phyloP scores from a whole-genome alignment of 345 rosid species.

The Citrus cavaleriei region DNA sequence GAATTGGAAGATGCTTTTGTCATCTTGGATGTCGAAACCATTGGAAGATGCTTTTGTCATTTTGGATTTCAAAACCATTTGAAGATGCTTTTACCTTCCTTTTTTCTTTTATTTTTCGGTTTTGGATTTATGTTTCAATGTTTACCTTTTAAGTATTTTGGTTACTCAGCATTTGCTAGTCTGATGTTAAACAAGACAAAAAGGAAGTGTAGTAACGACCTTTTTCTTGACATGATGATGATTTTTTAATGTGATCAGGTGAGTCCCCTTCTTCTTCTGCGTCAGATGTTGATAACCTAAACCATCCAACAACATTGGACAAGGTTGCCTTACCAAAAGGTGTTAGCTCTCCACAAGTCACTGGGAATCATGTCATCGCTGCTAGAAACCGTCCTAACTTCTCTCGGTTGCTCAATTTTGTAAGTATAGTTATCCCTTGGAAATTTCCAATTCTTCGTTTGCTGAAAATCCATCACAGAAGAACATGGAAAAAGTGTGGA shows the following conservation, averaged over 20 bases:
- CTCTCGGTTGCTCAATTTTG: constrained; percentile 65
- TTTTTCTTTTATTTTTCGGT: background rate
- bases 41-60: too few species aligned
- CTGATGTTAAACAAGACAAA: background rate
- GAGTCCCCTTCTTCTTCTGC: constrained; percentile 99
- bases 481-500: background rate
- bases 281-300: constrained; percentile 89
- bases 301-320: constrained; percentile 64
- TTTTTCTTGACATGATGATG: constrained; percentile 1
- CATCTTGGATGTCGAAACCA: background rate
- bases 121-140: background rate
- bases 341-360: constrained; percentile 68
- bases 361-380: constrained; percentile 63
- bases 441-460: background rate
- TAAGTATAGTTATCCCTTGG: constrained; percentile 42
- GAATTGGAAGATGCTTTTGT: background rate
- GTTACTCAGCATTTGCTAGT: background rate
- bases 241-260: constrained; percentile 39
- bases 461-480: background rate
- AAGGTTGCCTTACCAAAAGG: constrained; percentile 62
- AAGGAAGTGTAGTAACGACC: background rate
- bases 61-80: too few species aligned
- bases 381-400: constrained; percentile 60
- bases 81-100: background rate
- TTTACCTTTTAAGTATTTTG: background rate